Evolutionary conservation across 768 basidiomycete species (phyloP), one percentile per base, ranked within the genome.

Genomic region (Tricholoma flavovirens): DNA sequence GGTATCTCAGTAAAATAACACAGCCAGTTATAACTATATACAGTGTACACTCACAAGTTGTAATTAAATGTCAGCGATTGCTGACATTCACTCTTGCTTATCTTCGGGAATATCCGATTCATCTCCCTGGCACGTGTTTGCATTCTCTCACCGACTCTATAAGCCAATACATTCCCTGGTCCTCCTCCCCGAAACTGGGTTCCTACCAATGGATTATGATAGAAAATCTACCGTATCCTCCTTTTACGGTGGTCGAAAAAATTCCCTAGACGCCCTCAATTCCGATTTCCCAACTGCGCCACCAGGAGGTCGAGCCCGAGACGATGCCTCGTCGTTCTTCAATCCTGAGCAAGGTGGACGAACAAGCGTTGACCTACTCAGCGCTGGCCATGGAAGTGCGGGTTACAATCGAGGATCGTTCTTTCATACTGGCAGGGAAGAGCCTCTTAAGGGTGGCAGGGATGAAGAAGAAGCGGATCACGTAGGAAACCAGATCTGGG

Each of bases 181-280:
- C 15, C 36, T 26, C 42, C 43, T 32, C 40, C n/a, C 17, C 33
- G 6, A 38, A 50, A 50, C 49, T 52, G 21, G 19, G 19, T 53
- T 55, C 49, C 45, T 33, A 5, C 35, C 19, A 65, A 90, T 89
- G 88, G 88, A 90, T 60, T 77, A 81, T 63, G 89, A 90, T 73
- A 80, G 87, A 65, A 88, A 87, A 70, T 89, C 90, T 4, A 80
- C 81, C 1, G 86, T 87, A 4, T 90, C 89, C 8, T 90, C 88
- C 3, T 91, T 90, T 75, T 90, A 89, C 60, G 86, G 83, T 19
- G 81, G 75, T 12, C 80, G 81, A 35, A 82, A 83, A 67, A 66
- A 73, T 56, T 79, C 88, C n/a, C 63, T 77, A 58, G 85, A 91
- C 63, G 80, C 76, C 29, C 76, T 88, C 49, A 83, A 83, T 62